phyloP scores from a whole-genome alignment of 305 asterid species.

The Solanum hybrid region DNA sequence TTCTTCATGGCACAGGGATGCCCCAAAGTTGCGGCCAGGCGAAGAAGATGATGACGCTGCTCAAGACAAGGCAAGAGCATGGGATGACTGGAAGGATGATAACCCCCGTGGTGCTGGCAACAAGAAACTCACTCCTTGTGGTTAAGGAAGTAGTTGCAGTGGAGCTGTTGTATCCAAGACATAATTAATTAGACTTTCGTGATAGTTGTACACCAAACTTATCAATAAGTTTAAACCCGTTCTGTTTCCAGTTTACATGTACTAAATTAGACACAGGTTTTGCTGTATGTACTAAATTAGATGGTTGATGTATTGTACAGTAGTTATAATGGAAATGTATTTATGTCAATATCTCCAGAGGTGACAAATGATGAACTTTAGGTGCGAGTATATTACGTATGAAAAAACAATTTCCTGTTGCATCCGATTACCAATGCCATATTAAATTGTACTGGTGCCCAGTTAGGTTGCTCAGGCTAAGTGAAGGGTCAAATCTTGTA shows the following conservation, averaged over 20 bases:
- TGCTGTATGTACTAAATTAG: background rate
- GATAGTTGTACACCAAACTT: background rate
- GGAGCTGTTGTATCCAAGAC: background rate
- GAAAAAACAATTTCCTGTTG: background rate
- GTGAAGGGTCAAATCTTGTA: background rate
- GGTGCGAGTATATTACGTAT: background rate
- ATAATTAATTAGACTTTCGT: background rate
- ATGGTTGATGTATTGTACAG: background rate
- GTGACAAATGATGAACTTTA: background rate
- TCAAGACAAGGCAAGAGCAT: constrained; percentile 77
- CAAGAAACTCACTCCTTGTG: constrained; percentile 60
- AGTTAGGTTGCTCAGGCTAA: background rate
- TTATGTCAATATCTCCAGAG: background rate
- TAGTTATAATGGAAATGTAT: background rate
- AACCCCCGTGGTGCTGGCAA: constrained; percentile 96
- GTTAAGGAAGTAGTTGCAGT: background rate
- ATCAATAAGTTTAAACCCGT: background rate
- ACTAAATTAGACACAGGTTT: background rate
- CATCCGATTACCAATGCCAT: background rate
- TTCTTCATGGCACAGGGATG: constrained; percentile 74
- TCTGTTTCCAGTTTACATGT: background rate
- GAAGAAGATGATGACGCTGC: constrained; percentile 84
- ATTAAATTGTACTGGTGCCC: background rate
- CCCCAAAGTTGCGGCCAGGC: constrained; percentile 24
- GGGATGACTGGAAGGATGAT: constrained; percentile 98